Percentiles rank a stretch among this genome's conserved stretches.
phyloP scores from a whole-genome alignment of 2,329 filamentous ascomycete genomes.

The Fusarium sterilihyphosum region DNA sequence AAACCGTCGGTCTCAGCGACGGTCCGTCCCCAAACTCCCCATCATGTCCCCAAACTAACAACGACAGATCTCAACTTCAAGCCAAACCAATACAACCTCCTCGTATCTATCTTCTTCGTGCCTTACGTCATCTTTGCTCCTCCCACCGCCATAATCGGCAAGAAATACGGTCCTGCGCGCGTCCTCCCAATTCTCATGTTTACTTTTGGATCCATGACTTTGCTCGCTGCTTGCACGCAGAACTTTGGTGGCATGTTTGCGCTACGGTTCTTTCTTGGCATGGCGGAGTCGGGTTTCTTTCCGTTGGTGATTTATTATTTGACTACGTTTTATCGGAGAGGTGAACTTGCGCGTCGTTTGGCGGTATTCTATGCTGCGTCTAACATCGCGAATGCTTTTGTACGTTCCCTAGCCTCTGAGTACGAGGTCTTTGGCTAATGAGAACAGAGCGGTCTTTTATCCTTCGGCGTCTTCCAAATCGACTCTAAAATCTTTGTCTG shows the following conservation, averaged over 20 bases:
- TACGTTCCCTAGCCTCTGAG: accelerated
- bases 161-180: background rate
- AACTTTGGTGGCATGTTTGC: constrained; percentile 17
- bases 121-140: constrained; percentile 17
- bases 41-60: background rate
- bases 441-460: background rate
- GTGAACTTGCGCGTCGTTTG: constrained; percentile 7
- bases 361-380: constrained; percentile 13
- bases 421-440: accelerated
- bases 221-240: background rate
- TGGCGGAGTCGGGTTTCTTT: constrained; percentile 10
- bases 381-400: constrained; percentile 13
- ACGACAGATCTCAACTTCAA: constrained; percentile 7
- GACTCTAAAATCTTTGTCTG: background rate
- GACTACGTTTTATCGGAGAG: constrained; percentile 7
- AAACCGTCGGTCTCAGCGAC: constrained; percentile 2
- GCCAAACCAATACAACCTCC: constrained; percentile 8
- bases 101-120: constrained; percentile 18
- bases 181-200: constrained; percentile 12
- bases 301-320: constrained; percentile 16
- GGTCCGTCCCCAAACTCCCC: background rate
- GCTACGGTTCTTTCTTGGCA: background rate
- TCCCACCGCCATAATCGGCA: constrained; percentile 3
- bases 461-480: constrained; percentile 10
- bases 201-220: constrained; percentile 5